Conservation (phyloP, 108 stramenopile genomes). For the Skeletonema grethae region DNA sequence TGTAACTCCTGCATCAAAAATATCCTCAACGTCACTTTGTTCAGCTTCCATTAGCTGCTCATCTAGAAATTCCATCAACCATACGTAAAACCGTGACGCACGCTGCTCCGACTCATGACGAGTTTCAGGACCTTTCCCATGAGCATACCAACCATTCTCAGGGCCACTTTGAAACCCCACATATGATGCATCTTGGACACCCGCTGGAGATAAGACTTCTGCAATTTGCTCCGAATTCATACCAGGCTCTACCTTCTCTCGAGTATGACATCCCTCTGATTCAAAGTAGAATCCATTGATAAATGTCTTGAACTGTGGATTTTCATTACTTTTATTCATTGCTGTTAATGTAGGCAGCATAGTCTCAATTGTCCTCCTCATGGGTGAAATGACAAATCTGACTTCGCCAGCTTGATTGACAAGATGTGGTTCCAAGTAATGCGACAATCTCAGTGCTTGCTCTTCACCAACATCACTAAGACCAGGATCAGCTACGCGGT, state of each 20-base stretch:
- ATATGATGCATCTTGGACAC: constrained; percentile 30
- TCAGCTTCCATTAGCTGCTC: constrained; percentile 41
- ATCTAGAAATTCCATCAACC: constrained; percentile 76
- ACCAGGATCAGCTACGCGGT: constrained; percentile 63
- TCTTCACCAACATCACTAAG: constrained; percentile 50
- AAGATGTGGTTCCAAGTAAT: constrained; percentile 61
- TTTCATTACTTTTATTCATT: constrained; percentile 16
- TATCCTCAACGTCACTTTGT: constrained; percentile 38
- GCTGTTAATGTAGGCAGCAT: constrained; percentile 60
- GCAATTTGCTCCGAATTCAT: constrained; percentile 66
- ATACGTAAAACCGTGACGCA: constrained; percentile 74
- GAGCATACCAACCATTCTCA: constrained; percentile 67
- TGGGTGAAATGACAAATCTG: constrained; percentile 67
- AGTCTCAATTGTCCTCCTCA: constrained; percentile 72
- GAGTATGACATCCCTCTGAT: constrained; percentile 71
- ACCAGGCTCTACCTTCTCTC: constrained; percentile 61
- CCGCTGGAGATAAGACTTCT: constrained; percentile 26
- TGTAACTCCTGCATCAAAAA: constrained; percentile 78
- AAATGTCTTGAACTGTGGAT: constrained; percentile 20
- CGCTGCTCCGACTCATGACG: constrained; percentile 61
- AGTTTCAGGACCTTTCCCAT: constrained; percentile 69
- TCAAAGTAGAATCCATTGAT: constrained; percentile 74
- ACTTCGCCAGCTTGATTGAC: constrained; percentile 61
- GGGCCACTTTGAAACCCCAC: constrained; percentile 57
- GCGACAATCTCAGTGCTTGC: constrained; percentile 59